Percentiles rank a stretch among this genome's conserved stretches.
These are phyloP conservation scores for Apiospora marii DNA, from an alignment of 2,329 filamentous ascomycete genomes.

Conservation along the genomic window DNA sequence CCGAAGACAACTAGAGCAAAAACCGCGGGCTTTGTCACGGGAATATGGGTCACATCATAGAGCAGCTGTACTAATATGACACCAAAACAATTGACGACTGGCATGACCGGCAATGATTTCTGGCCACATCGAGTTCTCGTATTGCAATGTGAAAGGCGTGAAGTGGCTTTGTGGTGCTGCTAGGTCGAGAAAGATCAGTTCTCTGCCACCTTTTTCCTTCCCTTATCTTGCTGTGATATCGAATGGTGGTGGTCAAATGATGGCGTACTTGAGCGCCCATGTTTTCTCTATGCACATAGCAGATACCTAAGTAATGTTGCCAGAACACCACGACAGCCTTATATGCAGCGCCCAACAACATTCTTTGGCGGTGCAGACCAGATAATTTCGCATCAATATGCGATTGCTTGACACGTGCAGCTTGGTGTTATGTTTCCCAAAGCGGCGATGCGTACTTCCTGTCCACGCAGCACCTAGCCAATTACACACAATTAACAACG, in stretches of 20 bases:
- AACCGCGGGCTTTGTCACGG: slow-evolving; percentile 21
- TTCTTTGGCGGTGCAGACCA: background rate
- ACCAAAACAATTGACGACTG: slow-evolving; percentile 18
- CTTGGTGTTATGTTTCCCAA: too few relatives aligned
- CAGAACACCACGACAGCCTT: background rate
- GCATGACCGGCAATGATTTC: background rate
- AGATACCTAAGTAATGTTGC: background rate
- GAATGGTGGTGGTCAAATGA: background rate
- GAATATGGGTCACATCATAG: slow-evolving; percentile 28
- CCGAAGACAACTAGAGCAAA: slow-evolving; percentile 65
- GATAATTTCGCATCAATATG: background rate
- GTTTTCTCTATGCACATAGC: background rate
- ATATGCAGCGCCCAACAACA: background rate
- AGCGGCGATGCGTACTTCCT: too few relatives aligned
- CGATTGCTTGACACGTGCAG: background rate
- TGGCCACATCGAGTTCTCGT: background rate
- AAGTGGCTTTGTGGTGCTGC: background rate
- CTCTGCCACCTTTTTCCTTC: background rate
- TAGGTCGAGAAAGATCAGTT: background rate
- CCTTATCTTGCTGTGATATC: background rate
- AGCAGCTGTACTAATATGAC: slow-evolving; percentile 30
- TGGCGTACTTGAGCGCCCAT: background rate
- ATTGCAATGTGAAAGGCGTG: background rate
- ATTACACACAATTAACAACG: background rate
- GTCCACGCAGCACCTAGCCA: too few relatives aligned